Evolutionary conservation across 2,329 filamentous ascomycete genomes (phyloP), one percentile per base, ranked within the genome.

Genomic region (Penicillium sp.): DNA sequence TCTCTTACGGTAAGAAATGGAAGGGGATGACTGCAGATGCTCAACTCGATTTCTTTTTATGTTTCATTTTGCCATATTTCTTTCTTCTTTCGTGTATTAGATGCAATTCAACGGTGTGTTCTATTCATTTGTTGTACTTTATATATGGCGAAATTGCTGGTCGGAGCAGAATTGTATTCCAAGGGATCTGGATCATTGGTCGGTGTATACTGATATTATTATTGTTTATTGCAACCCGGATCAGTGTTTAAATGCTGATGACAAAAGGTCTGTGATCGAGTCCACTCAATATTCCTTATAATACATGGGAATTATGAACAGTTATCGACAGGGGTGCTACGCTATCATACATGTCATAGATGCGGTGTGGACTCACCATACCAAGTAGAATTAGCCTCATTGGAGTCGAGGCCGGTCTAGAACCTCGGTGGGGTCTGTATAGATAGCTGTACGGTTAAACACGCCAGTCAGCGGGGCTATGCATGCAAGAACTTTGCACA

Each of bases 51-150:
- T 48, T 35, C 13, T 14, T 48, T 27, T 16, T 49, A 37, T 50
- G 52, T 55, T 50, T 46, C 43, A 29, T 57, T 21, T 37, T 50
- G 39, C 39, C 19, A 42, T 39, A 29, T 4, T 29, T 11, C 10
- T 43, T 48, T 56, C 56, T 52, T 46, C 43, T 39, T 33, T 45
- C 52, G 39, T 58, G 55, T 62, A 60, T 58, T 62, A 60, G 58
- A 58, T 62, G 58, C 58, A 62, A 62, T 62, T 50, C 46, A 56
- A 60, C 43, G 55, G 44, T 60, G 52, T 57, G 45, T 33, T 55
- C 31, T 49, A 44, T 54, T 54, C 39, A 47, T 48, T n/a, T 62
- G 50, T 55, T 52, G 13, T 51, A 51, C 48, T 43, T 52, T 55
- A 49, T 29, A 26, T 44, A 33, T 52, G 37, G 50, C 50, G 26